Base-by-base conservation (phyloP, 2,329 filamentous ascomycete genomes). In the Chaetomium sp. region DNA sequence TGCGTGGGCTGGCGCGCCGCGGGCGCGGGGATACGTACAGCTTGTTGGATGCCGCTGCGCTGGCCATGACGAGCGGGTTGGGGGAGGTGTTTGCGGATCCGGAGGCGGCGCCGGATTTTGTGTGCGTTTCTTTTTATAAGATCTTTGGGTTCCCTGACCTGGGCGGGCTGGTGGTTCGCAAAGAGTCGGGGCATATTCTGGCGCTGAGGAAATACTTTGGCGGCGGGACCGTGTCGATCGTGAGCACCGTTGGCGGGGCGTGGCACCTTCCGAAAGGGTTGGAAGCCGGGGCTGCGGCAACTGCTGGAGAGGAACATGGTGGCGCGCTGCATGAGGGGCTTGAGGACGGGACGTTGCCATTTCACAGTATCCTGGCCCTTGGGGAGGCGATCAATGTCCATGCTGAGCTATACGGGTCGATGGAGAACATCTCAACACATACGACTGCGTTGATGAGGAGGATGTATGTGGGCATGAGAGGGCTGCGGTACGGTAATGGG, bases 121-220 rank as follows among this genome's bases (percentile, higher is more conserved):
- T 82, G 7, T 83, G 83, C 55, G 74, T 88, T 19, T 87, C 84
- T 12, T 81, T 89, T 64, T 88, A 89, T 75, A 89, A 89, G 74
- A 87, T 89, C 68, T 89, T 89, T 69, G 87, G 87, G 0, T 88
- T 87, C 62, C 84, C 87, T n/a, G 85, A 89, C 69, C 78, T 89
- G 13, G 87, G 87, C 4, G 86, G 82, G 0, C 73, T 89, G 10
- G 78, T 89, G 33, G 83, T 88, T 10, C 81, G 85, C 21, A 81
- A 80, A 69, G 77, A 79, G 12, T 85, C 87, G 0, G 82, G 82
- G 0, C 80, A 86, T 66, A 80, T 87, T 60, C 80, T 84, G 51
- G 81, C 79, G 59, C 78, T 80, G 62, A 79, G 85, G 49, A 82
- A 79, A 66, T 91, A 89, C 72, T 90, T 91, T 71, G 88, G 87